These are phyloP conservation scores for Pyrus hybrid DNA, from an alignment of 331 rosid genomes.

Conservation along the genomic window DNA sequence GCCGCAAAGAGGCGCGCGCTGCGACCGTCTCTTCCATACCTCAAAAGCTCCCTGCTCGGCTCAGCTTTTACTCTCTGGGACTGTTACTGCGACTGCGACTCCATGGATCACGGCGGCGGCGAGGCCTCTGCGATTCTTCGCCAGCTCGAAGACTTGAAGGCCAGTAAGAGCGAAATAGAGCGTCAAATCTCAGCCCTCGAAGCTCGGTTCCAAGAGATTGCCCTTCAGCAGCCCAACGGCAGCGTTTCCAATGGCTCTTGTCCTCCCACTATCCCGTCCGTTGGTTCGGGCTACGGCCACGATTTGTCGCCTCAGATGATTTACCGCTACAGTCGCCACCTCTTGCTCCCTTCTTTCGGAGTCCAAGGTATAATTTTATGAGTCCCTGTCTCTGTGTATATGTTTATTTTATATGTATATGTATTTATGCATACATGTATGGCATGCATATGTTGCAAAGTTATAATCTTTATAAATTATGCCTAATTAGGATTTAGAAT, in stretches of 20 bases:
- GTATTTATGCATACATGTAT: background rate
- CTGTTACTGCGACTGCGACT: background rate
- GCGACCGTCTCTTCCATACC: background rate
- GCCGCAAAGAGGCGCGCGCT: background rate
- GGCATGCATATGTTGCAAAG: background rate
- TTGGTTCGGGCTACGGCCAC: slow-evolving; percentile 15
- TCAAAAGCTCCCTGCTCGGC: background rate
- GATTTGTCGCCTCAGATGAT: slow-evolving; percentile 56
- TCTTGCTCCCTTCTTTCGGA: slow-evolving; percentile 83
- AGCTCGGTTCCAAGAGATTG: slow-evolving; percentile 39
- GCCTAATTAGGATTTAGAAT: background rate
- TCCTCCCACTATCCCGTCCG: slow-evolving; percentile 15
- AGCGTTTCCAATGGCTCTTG: slow-evolving; percentile 27
- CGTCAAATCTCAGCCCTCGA: slow-evolving; percentile 56
- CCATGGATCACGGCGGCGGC: slow-evolving; percentile 32
- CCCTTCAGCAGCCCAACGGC: slow-evolving; percentile 22
- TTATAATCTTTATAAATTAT: background rate
- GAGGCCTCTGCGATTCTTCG: slow-evolving; percentile 43
- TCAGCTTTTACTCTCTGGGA: background rate
- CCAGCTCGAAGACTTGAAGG: slow-evolving; percentile 49
- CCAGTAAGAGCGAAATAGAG: slow-evolving; percentile 38
- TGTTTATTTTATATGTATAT: background rate
- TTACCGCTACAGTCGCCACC: slow-evolving; percentile 92
- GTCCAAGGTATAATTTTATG: slow-evolving; percentile 46
- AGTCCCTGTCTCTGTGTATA: background rate